These are phyloP conservation scores for Boletellus emodensis DNA, from an alignment of 768 basidiomycete genomes.

Conservation along the genomic window DNA sequence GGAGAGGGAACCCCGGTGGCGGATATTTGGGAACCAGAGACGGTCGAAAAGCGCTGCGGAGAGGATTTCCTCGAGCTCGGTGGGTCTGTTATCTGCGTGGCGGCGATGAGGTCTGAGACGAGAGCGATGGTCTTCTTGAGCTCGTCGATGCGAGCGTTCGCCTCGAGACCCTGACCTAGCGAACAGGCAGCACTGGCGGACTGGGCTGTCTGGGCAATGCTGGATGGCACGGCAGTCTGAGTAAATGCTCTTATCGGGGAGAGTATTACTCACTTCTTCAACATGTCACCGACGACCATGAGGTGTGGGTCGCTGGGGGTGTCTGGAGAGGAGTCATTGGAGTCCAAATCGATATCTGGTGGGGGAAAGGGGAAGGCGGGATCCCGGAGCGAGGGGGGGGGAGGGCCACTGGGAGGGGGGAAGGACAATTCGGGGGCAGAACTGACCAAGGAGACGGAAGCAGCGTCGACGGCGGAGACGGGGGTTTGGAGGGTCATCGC, in stretches of 20 bases:
- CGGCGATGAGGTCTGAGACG: conserved; percentile 53
- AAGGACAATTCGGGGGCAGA: conserved; percentile 26
- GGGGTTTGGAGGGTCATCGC: conserved; percentile 10
- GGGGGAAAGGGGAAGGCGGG: conserved; percentile 24
- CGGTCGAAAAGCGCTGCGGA: conserved; percentile 20
- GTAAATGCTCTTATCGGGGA: not conserved
- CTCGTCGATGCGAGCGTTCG: conserved; percentile 49
- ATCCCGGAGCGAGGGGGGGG: conserved; percentile 14
- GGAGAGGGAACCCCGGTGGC: conserved; percentile 32
- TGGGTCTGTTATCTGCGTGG: conserved; percentile 35
- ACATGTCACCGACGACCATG: conserved; percentile 45
- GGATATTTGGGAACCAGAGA: conserved; percentile 32
- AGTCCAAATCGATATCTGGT: conserved; percentile 15
- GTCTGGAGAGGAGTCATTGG: conserved; percentile 27
- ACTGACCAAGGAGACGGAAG: conserved; percentile 16
- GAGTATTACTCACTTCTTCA: conserved; percentile 46
- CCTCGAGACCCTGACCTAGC: conserved; percentile 43
- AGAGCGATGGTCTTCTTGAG: conserved; percentile 51
- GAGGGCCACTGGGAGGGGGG: conserved; percentile 14
- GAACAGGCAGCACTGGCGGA: conserved; percentile 52
- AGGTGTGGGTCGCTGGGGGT: conserved; percentile 44
- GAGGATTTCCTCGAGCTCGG: conserved; percentile 32
- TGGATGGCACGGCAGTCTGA: conserved; percentile 29
- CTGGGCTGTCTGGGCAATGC: conserved; percentile 59
- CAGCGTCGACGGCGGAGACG: conserved; percentile 16